Evolutionary conservation across 1,139 yeast genomes (phyloP).

Genomic region (Blastobotrys elegans): DNA sequence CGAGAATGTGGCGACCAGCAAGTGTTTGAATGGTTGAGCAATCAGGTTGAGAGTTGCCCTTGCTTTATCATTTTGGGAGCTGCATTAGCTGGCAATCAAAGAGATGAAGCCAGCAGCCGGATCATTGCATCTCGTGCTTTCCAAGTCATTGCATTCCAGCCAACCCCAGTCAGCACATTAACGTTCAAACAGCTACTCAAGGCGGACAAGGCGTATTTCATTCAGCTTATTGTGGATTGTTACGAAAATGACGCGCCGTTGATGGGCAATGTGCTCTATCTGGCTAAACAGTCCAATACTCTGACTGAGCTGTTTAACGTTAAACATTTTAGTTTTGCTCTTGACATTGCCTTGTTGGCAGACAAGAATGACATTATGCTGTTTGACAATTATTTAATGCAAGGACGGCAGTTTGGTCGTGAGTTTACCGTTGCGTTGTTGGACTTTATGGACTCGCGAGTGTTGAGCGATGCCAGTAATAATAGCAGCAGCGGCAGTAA

Average conservation of each 20-base stretch:
- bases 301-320: conserved; percentile 27
- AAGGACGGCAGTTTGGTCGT: conserved; percentile 21
- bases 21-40: conserved; percentile 1
- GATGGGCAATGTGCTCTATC: conserved; percentile 23
- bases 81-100: background rate
- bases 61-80: conserved; percentile 3
- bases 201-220: conserved; percentile 22
- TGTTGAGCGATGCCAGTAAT: background rate
- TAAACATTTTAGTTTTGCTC: conserved; percentile 26
- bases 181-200: conserved; percentile 25
- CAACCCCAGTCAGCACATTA: conserved; percentile 20
- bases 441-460: conserved; percentile 34
- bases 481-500: no score
- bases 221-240: conserved; percentile 23
- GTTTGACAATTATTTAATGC: conserved; percentile 30
- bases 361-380: conserved; percentile 29
- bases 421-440: conserved; percentile 32
- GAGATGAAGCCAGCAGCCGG: background rate
- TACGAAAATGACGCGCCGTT: conserved; percentile 25
- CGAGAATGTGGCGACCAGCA: conserved; percentile 1
- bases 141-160: conserved; percentile 18
- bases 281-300: conserved; percentile 25
- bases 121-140: background rate
- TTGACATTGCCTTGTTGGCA: conserved; percentile 35
- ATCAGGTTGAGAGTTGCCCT: background rate